These are phyloP conservation scores for Rhododendron mucronatum DNA, from an alignment of 148 eudicot genomes.

Conservation along the genomic window DNA sequence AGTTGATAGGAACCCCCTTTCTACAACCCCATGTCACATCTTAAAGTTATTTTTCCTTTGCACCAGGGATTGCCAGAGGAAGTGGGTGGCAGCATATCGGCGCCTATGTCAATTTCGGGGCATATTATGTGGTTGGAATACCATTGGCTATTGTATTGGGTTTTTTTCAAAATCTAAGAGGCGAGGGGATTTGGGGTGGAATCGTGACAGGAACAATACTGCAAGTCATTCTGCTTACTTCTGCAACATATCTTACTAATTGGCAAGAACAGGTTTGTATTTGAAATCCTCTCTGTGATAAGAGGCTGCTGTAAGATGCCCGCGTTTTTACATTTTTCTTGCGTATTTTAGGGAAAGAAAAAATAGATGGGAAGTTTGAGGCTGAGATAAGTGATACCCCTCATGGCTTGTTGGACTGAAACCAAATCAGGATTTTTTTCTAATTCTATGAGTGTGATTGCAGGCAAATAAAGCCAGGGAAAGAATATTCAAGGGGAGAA, in stretches of 20 bases:
- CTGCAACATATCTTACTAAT: conserved; percentile 14
- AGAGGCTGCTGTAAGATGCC: not conserved
- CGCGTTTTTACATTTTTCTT: not conserved
- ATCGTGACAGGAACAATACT: conserved; percentile 1
- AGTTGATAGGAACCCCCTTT: too few relatives aligned
- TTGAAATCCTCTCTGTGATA: not conserved
- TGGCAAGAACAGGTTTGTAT: conserved; percentile 32
- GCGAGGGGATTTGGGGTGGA: conserved; percentile 32
- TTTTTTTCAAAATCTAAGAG: conserved; percentile 22
- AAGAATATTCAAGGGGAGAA: conserved; percentile 14
- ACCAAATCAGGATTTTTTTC: not conserved
- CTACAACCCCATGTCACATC: not conserved
- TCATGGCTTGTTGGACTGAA: not conserved
- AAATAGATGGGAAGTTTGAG: too few relatives aligned
- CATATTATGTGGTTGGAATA: conserved; percentile 38
- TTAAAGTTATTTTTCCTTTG: not conserved
- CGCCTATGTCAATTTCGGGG: conserved; percentile 38
- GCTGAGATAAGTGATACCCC: not conserved
- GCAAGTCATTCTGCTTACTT: conserved; percentile 16
- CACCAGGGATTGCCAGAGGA: conserved; percentile 42
- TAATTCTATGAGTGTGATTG: not conserved
- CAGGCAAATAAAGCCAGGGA: conserved; percentile 14
- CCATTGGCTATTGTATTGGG: conserved; percentile 27
- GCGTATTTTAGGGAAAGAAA: not conserved
- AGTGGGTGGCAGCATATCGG: conserved; percentile 38